Conservation (phyloP, 805 yeast genomes). For the Lipomyces japonicus region DNA sequence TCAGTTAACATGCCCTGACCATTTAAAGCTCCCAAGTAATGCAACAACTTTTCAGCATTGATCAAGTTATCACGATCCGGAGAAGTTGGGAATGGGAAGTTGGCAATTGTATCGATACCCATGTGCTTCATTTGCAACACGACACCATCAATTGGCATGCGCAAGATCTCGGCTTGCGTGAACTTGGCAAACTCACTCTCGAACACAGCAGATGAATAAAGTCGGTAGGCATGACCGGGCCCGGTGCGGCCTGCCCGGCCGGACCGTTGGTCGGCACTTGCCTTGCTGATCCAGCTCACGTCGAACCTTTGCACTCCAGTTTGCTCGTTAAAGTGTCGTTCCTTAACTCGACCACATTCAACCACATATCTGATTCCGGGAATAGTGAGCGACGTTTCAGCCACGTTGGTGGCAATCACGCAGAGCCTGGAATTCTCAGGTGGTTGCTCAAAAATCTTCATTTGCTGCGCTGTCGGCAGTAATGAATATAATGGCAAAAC, state of each 20-base stretch:
- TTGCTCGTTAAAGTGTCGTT: conserved; percentile 71
- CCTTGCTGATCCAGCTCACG: conserved; percentile 88
- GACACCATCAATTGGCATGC: conserved; percentile 97
- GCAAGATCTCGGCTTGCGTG: conserved; percentile 79
- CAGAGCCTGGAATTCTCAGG: conserved; percentile 84
- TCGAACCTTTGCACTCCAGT: conserved; percentile 92
- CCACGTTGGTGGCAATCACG: conserved; percentile 94
- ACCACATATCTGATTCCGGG: conserved; percentile 94
- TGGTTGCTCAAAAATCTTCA: conserved; percentile 83
- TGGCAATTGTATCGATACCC: conserved; percentile 87
- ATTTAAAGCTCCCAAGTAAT: conserved; percentile 74
- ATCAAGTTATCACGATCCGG: conserved; percentile 61
- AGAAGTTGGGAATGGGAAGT: conserved; percentile 96
- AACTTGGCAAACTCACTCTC: conserved; percentile 82
- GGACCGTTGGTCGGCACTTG: conserved; percentile 90
- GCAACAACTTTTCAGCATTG: conserved; percentile 64
- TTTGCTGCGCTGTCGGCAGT: conserved; percentile 89
- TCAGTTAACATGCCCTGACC: conserved; percentile 58
- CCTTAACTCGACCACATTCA: conserved; percentile 92
- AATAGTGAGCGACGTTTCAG: conserved; percentile 94
- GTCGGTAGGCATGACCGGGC: conserved; percentile 93
- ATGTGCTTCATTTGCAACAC: conserved; percentile 92
- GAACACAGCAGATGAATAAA: conserved; percentile 89
- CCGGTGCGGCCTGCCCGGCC: conserved; percentile 99
- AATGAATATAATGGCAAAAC: conserved; percentile 91